A percentile compares a stretch with the other conserved stretches of the same genome.
Conservation (phyloP, 805 yeast species). For the Wickerhamomyces strasburgensis region DNA sequence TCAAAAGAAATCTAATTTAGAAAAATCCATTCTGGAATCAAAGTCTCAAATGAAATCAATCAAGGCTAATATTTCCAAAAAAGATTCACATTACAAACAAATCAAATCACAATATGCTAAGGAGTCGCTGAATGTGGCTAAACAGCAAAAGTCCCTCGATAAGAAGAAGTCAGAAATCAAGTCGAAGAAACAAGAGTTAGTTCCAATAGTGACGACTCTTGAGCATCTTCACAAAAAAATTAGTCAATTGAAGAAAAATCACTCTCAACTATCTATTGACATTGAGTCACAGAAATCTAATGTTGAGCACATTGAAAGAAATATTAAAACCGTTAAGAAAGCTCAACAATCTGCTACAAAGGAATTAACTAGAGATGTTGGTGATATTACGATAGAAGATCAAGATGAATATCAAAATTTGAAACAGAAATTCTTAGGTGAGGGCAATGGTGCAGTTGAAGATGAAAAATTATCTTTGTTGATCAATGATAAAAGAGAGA, state of each 20-base stretch:
- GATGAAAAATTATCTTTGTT: conserved; percentile 42
- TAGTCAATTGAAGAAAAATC: conserved; percentile 40
- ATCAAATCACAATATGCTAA: conserved; percentile 42
- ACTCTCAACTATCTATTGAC: conserved; percentile 48
- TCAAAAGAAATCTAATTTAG: conserved; percentile 25
- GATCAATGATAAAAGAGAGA: conserved; percentile 40
- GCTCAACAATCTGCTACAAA: conserved; percentile 36
- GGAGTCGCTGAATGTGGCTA: conserved; percentile 37
- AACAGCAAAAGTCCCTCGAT: conserved; percentile 34
- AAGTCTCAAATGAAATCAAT: conserved; percentile 27
- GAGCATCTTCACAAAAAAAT: conserved; percentile 44
- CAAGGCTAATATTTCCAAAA: conserved; percentile 29
- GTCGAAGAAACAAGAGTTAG: conserved; percentile 38
- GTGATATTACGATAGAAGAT: conserved; percentile 44
- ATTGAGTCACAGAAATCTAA: conserved; percentile 43
- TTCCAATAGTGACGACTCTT: conserved; percentile 60
- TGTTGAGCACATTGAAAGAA: conserved; percentile 38
- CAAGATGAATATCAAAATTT: conserved; percentile 52
- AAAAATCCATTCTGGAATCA: conserved; percentile 23
- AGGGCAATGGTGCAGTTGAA: conserved; percentile 57
- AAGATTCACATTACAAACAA: conserved; percentile 34
- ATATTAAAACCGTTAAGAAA: conserved; percentile 40
- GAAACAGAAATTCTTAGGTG: conserved; percentile 50
- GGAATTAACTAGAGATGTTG: conserved; percentile 28
- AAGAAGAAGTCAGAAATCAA: conserved; percentile 39